Base-by-base conservation (phyloP, 2,329 filamentous ascomycete genomes). In the Phaeosphaeriaceae sp. region DNA sequence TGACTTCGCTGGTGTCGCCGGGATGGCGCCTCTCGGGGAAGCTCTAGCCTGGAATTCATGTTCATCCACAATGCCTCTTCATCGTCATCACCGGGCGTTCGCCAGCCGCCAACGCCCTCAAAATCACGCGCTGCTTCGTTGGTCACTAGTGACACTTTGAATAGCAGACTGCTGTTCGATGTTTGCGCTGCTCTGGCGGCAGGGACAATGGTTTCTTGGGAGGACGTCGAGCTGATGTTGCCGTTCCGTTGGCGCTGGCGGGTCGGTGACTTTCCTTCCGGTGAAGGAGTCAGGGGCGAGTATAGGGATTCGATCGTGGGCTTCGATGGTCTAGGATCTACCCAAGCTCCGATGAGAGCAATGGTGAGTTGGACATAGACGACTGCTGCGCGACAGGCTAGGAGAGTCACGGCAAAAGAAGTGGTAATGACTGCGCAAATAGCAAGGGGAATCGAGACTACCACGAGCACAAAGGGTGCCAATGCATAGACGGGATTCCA, bases 31-130 rank as follows among this genome's bases (percentile, higher is more conserved):
- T 66, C 68, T 17, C 71, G 65, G 3, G 79, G 78, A 1, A 81
- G 61, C 53, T 79, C 74, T 1, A 81, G 68, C 15, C 79, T 62
- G n/a, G 73, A 75, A 53, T 81, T 81, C 62, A 80, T 78, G 54
- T 74, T 73, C 65, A 80, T 76, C 79, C 79, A 82, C 13, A 79
- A 51, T 2, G 78, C 79, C 62, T 81, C 79, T 45, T 81, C 79
- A 5, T 79, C 77, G 1, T 76, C 74, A 24, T 74, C 74, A 13
- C 71, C 73, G 3, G 74, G 60, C 17, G 76, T 67, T 46, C 75
- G 66, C 76, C 76, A 78, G 1, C 80, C 80, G 24, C 80, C 80
- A 1, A 81, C 75, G 51, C 78, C 78, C 56, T 82, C 80, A 50
- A 76, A 81, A 60, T 81, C 80, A 33, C 78, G 68, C 13, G 71